Base-by-base conservation (phyloP, 2,329 filamentous ascomycete species). In the Aureobasidium sp. region DNA sequence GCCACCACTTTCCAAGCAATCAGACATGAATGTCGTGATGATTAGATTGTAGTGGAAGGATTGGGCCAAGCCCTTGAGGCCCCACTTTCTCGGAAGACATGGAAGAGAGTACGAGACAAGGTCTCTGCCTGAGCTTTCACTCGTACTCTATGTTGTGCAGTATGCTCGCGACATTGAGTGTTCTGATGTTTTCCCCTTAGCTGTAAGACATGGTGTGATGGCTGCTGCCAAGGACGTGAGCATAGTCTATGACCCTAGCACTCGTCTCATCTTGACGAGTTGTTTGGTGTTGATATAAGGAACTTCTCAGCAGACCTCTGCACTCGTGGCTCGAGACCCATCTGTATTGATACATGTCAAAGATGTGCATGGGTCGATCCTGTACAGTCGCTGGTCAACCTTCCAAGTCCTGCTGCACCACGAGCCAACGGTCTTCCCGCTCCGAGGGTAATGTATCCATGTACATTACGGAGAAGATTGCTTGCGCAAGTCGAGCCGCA, bases 161-260 rank as follows among this genome's bases (percentile, higher is more conserved):
- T 46, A 3, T 41, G 27, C 53, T 20, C 39, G 36, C 41, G 29
- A 43, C 51, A 34, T 29, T 37, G 26, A 32, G 37, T 43, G 5
- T 8, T 44, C 26, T 34, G 36, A 8, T 26, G 50, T 51, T n/a
- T 51, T 51, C 5, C 46, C 43, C 55, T 29, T 59, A 39, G 39
- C 43, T 27, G 32, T 59, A n/a, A 59, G 43, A 59, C 43, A 48
- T 59, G 55, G 27, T 48, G 39, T 59, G 55, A 59, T 59, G 8
- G 20, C 43, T 37, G 55, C 43, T 26, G 55, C 43, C 55, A 59
- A 48, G 41, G 13, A 1, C n/a, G 36, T 29, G 8, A 32, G 29
- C 17, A 8, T 32, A 17, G 37, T 56, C 27, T 44, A 44, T 20
- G 20, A 20, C 20, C 1, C 20, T 20, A 20, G 20, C 20, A 20